Base-by-base conservation (phyloP, 2,329 filamentous ascomycete genomes). In the Aphanoascus verrucosus region DNA sequence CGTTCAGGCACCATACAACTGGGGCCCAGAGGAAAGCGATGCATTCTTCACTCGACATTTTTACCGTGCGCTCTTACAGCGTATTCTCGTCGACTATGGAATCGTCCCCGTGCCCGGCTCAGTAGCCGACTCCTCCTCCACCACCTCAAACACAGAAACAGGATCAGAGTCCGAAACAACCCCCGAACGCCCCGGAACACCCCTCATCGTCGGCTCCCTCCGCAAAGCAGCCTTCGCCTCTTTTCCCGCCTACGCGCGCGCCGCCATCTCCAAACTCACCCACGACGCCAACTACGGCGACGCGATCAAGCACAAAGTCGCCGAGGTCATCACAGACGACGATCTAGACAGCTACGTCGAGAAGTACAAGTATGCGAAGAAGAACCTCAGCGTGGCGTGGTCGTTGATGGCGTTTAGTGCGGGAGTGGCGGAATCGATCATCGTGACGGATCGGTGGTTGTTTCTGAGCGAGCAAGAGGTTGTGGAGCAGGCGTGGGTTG, bases 401-500 rank as follows among this genome's bases (percentile, higher is more conserved):
- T 88, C 82, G 60, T 68, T 98, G 62, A 98, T 98, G 91, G 90
- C 93, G 0, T 96, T 95, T 63, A 94, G 88, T 67, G 90, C 91
- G 2, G 82, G 82, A 17, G 85, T 95, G 3, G 83, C 94, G 1
- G 93, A 98, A 73, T 88, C 88, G 32, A 74, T 94, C 55, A 91
- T 98, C 62, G 88, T 94, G 49, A 81, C 85, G 44, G 93, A 98
- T 74, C 79, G 93, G 44, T 98, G 88, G 86, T 73, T 86, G 57
- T 98, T 84, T 71, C 73, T 98, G 60, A 79, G 75, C 55, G 91
- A 98, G 71, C 86, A 94, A 48, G 79, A 84, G 41, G 72, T 84
- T 5, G 83, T 89, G 43, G 73, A 79, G 59, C 78, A 85, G 59
- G 85, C 83, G 56, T 98, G 93, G 93, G 90, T 95, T 4, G 88